These are phyloP conservation scores for Pseudogymnoascus sp. DNA, from an alignment of 2,329 filamentous ascomycete species.

Conservation along the genomic window DNA sequence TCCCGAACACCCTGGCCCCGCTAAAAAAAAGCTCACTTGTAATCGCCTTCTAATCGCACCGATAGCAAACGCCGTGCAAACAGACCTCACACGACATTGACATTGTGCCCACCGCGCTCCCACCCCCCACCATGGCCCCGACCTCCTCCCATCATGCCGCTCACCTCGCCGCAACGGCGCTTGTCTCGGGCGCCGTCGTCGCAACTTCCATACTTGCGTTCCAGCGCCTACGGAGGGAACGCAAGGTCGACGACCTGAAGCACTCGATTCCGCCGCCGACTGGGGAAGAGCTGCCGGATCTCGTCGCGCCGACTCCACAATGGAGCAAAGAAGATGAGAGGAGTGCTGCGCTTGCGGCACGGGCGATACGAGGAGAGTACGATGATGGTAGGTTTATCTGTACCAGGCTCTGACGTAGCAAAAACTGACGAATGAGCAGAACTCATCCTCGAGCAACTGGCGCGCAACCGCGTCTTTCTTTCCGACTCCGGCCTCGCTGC, in stretches of 20 bases:
- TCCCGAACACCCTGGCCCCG: background rate
- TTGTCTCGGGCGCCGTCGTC: constrained; percentile 53
- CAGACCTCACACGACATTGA: background rate
- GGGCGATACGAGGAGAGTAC: constrained; percentile 55
- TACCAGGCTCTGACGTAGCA: background rate
- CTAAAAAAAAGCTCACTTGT: background rate
- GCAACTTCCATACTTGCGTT: constrained; percentile 54
- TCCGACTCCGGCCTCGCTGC: constrained; percentile 71
- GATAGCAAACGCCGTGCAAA: background rate
- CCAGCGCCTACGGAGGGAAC: constrained; percentile 49
- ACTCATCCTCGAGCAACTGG: constrained; percentile 87
- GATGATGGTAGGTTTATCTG: constrained; percentile 38
- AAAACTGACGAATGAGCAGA: constrained; percentile 40
- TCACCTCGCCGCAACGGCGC: constrained; percentile 64
- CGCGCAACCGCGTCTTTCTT: constrained; percentile 86
- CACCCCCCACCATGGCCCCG: background rate
- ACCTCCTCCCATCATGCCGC: constrained; percentile 10
- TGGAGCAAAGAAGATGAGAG: constrained; percentile 53
- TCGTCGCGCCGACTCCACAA: constrained; percentile 30
- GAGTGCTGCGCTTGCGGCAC: constrained; percentile 48
- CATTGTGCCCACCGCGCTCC: background rate
- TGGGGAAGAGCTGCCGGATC: constrained; percentile 29
- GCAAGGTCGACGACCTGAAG: constrained; percentile 49
- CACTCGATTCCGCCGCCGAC: constrained; percentile 44
- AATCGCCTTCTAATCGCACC: background rate